These are phyloP conservation scores for Spergularia marina DNA, from an alignment of 148 eudicot species.

Conservation along the genomic window DNA sequence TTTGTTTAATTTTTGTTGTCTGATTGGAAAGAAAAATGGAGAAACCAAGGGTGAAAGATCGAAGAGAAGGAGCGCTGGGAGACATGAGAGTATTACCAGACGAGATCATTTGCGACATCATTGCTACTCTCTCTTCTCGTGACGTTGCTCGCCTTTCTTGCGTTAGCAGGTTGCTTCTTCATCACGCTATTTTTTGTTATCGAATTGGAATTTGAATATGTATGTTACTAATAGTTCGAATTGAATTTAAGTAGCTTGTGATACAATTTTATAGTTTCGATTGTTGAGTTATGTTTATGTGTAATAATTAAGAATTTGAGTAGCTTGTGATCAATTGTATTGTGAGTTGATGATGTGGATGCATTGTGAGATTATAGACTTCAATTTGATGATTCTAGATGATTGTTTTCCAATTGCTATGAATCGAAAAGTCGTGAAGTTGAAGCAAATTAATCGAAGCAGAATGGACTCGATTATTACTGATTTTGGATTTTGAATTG, in stretches of 20 bases:
- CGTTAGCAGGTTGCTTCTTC: constrained; percentile 69
- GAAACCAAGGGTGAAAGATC: constrained; percentile 42
- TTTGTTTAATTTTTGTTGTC: not conserved
- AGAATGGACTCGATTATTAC: too few species aligned
- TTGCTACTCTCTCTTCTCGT: constrained; percentile 52
- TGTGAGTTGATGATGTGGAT: not conserved
- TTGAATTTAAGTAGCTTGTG: not conserved
- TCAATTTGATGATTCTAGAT: not conserved
- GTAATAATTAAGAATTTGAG: too few species aligned
- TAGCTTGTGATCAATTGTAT: too few species aligned
- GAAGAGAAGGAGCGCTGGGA: constrained; percentile 71
- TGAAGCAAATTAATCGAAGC: not conserved
- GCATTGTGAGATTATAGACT: not conserved
- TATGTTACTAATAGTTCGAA: not conserved
- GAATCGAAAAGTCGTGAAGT: not conserved
- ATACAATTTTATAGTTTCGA: too few species aligned
- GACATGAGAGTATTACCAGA: constrained; percentile 66
- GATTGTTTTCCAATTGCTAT: not conserved
- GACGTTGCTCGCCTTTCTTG: constrained; percentile 85
- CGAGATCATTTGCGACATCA: constrained; percentile 53
- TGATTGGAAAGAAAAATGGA: not conserved
- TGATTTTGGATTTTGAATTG: not conserved
- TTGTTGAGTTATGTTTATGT: too few species aligned
- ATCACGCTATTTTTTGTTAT: not conserved
- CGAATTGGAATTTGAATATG: not conserved